A percentile compares a stretch with the other conserved stretches of the same genome.
Evolutionary conservation across 2,329 filamentous ascomycete genomes (phyloP).

Genomic region (Alternaria viburni): DNA sequence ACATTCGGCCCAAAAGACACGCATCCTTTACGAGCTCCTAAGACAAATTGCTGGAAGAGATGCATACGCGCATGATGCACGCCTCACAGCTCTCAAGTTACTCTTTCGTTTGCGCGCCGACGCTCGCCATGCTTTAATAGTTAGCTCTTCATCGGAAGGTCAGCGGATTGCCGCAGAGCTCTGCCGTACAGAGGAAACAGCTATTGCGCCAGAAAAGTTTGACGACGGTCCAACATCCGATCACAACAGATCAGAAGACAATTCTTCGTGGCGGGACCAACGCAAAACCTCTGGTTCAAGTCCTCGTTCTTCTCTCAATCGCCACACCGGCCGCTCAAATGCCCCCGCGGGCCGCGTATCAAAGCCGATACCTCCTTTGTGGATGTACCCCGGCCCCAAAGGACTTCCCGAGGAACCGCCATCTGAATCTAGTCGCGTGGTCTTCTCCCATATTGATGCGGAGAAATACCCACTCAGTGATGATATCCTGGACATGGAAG

Average conservation of each 20-base stretch:
- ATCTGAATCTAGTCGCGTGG: conserved; percentile 55
- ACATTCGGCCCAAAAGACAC: conserved; percentile 68
- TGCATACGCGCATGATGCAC: conserved; percentile 44
- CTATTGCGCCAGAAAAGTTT: conserved; percentile 51
- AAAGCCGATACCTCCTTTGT: conserved; percentile 53
- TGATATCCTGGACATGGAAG: conserved; percentile 57
- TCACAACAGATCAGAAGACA: conserved; percentile 33
- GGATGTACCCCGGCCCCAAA: conserved; percentile 63
- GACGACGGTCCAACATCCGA: conserved; percentile 47
- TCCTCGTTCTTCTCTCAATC: conserved; percentile 42
- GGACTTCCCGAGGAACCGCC: conserved; percentile 62
- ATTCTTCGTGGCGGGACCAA: conserved; percentile 37
- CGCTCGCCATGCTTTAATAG: conserved; percentile 75
- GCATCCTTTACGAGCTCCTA: conserved; percentile 50
- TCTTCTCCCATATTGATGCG: conserved; percentile 56
- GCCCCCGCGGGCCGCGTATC: conserved; percentile 35
- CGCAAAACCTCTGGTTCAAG: conserved; percentile 39
- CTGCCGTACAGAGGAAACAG: conserved; percentile 65
- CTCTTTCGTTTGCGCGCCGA: conserved; percentile 85
- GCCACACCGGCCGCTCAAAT: conserved; percentile 34
- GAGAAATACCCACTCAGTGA: conserved; percentile 40
- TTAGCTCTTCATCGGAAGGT: conserved; percentile 73
- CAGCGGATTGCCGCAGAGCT: conserved; percentile 75
- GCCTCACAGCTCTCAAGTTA: conserved; percentile 47
- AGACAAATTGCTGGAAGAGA: conserved; percentile 41